Conservation (phyloP, 306 rosid species). For the Fagus crenata region DNA sequence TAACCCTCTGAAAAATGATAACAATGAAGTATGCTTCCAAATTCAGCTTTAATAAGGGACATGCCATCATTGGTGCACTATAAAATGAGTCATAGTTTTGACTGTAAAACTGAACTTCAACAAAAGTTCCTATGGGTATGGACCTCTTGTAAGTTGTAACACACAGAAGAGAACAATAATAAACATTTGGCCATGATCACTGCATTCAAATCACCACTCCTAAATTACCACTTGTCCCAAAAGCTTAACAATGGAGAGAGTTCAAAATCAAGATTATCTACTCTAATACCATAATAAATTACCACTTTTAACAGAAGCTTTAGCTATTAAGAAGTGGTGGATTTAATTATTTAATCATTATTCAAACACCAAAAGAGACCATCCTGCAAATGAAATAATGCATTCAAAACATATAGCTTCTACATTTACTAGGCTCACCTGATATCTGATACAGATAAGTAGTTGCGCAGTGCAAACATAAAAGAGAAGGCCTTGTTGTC, state of each 20-base stretch:
- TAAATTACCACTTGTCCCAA: too few species aligned
- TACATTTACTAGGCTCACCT: slow-evolving; percentile 45
- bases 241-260: too few species aligned
- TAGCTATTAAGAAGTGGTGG: too few species aligned
- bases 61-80: background rate
- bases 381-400: background rate
- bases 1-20: slow-evolving; percentile 22
- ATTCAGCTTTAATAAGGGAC: background rate
- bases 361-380: too few species aligned
- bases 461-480: slow-evolving; percentile 60
- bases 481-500: slow-evolving; percentile 61
- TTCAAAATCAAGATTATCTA: too few species aligned
- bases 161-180: too few species aligned
- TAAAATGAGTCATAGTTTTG: too few species aligned
- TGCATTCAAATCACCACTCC: background rate
- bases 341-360: too few species aligned
- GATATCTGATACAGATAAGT: slow-evolving; percentile 68
- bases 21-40: slow-evolving; percentile 21
- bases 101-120: too few species aligned
- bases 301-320: too few species aligned
- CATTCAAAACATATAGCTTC: slow-evolving; percentile 2
- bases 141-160: background rate
- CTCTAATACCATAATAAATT: too few species aligned
- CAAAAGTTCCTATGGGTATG: background rate
- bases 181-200: background rate